Evolutionary conservation across 164 flowering plant genomes (phyloP).

Genomic region (Malania oleifera): DNA sequence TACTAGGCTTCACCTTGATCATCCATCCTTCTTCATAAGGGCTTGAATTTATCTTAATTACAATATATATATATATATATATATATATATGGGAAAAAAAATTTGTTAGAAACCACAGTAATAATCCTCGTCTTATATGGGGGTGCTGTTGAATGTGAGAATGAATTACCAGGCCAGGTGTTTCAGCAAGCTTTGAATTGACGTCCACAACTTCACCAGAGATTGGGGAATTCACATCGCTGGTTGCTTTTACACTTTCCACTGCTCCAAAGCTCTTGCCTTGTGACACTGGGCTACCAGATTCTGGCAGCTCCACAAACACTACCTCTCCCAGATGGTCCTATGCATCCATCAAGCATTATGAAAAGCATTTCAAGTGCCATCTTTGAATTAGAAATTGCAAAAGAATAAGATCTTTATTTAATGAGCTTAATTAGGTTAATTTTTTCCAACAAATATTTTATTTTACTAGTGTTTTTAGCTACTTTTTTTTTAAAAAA

Average conservation of each 20-base stretch:
- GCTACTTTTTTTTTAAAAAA: too few relatives aligned
- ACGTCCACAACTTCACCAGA: constrained; percentile 88
- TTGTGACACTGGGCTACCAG: constrained; percentile 44
- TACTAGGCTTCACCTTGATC: constrained; percentile 86
- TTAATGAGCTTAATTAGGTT: too few relatives aligned
- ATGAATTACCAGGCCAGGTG: constrained; percentile 76
- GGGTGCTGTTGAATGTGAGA: background rate
- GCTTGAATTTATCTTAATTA: constrained; percentile 66
- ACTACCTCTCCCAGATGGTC: constrained; percentile 95
- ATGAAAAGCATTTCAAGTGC: too few relatives aligned
- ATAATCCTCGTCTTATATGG: background rate
- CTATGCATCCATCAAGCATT: constrained; percentile 21
- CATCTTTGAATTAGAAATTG: too few relatives aligned
- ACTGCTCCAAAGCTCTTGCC: constrained; percentile 81
- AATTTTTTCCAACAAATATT: too few relatives aligned
- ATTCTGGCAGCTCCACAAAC: constrained; percentile 90
- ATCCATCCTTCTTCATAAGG: constrained; percentile 97
- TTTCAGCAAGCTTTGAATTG: constrained; percentile 60
- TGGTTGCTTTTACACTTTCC: constrained; percentile 98
- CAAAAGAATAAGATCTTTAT: too few relatives aligned
- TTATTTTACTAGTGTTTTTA: too few relatives aligned
- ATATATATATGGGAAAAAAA: too few relatives aligned
- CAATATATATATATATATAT: too few relatives aligned
- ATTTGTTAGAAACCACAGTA: background rate
- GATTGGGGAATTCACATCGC: constrained; percentile 92